Conservation (phyloP, 2,329 filamentous ascomycete genomes). For the Penicillium sp. region DNA sequence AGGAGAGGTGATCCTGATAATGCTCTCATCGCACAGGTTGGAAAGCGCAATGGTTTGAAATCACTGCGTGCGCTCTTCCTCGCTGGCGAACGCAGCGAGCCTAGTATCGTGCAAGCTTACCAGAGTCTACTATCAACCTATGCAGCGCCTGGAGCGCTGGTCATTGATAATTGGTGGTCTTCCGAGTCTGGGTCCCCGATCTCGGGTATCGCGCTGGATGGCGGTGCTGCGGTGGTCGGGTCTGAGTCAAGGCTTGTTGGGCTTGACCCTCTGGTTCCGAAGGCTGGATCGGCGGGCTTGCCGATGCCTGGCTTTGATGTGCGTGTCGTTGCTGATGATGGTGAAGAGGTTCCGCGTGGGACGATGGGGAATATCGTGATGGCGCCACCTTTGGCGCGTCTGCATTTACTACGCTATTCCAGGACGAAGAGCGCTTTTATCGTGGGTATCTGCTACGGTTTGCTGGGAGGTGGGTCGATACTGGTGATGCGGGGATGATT, state of each 20-base stretch:
- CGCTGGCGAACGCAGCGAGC: conserved; percentile 86
- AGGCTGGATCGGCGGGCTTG: conserved; percentile 80
- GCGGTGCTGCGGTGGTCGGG: conserved; percentile 58
- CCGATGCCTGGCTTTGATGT: conserved; percentile 92
- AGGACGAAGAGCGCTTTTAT: conserved; percentile 83
- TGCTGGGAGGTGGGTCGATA: conserved; percentile 80
- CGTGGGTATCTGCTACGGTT: conserved; percentile 83
- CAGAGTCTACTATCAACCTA: conserved; percentile 70
- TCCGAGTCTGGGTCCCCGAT: conserved; percentile 71
- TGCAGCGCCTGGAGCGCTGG: conserved; percentile 63
- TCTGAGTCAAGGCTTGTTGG: background rate
- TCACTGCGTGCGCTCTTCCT: conserved; percentile 76
- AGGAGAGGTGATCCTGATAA: conserved; percentile 81
- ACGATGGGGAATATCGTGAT: conserved; percentile 92
- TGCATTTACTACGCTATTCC: conserved; percentile 82
- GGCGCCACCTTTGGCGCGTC: conserved; percentile 77
- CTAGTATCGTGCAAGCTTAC: conserved; percentile 79
- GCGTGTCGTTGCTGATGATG: conserved; percentile 77
- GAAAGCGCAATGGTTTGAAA: conserved; percentile 69
- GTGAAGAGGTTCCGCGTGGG: conserved; percentile 68
- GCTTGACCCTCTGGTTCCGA: too few species aligned
- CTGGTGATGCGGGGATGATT: conserved; percentile 85
- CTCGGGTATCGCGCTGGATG: conserved; percentile 64
- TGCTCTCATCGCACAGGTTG: conserved; percentile 62
- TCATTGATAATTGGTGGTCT: conserved; percentile 76